Base-by-base conservation (phyloP, 768 basidiomycete genomes). In the Termitomyces heimii region DNA sequence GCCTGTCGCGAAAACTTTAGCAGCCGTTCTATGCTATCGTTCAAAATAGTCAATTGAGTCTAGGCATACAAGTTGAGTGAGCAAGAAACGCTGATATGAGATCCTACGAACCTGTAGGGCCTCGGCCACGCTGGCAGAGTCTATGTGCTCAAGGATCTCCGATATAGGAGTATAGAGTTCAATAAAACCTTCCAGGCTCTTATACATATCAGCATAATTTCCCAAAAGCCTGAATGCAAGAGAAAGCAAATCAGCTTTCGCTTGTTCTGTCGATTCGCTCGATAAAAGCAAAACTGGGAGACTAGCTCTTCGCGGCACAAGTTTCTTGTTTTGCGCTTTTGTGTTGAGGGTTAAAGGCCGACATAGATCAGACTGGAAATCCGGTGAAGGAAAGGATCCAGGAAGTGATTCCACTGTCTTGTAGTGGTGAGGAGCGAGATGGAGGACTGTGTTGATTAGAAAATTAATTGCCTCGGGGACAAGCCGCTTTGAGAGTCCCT, bases 391-490 rank as follows among this genome's bases (percentile, higher is more conserved):
- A 69, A 94, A 90, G 2, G 70, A 71, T 0, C 89, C 89, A 12
- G 91, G 92, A 40, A 92, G 62, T 2, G 80, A 72, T 5, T 62
- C 63, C 3, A 68, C 64, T 60, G 74, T 71, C 32, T 72, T 66
- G 62, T 82, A 86, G 32, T 63, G 62, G 60, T 85, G 82, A 0
- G 92, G 92, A 2, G 85, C 82, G 14, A 98, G 78, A 65, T 90
- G 83, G 32, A 93, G 74, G 39, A 93, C 69, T 13, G 84, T 67
- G 60, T 88, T 88, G 35, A 85, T 70, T 43, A 90, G 65, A 70
- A 98, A 97, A 68, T 89, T 95, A 55, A 92, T 67, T 7, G 83
- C 89, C 70, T 99, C 97, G 0, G 97, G 97, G 4, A 95, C 83
- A 28, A 94, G 73, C 20, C 95, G 85, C 65, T 92, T 92, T 3